Base-by-base conservation (phyloP, 495 filamentous ascomycete species). In the Margaritispora aquatica region DNA sequence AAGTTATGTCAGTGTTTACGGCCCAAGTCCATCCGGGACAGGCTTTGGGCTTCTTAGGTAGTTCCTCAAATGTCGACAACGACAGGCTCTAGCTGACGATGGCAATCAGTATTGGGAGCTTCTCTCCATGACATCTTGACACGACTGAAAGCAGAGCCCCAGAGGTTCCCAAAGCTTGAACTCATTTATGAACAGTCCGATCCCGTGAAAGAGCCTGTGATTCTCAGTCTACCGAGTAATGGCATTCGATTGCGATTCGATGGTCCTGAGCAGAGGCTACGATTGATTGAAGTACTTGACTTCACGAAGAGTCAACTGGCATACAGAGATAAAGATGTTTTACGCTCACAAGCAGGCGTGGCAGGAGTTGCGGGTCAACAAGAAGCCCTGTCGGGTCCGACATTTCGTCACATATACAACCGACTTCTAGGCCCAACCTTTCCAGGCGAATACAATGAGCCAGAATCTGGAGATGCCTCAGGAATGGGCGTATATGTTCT, bases 191-290 rank as follows among this genome's bases (percentile, higher is more conserved):
- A 88, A 22, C 73, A 82, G 7, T 70, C 73, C 17, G 74, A 87
- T 15, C 94, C 94, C 26, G 76, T 97, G 10, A 74, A 68, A n/a
- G 77, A 83, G 4, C 88, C 89, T 0, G 78, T 96, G 21, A 69
- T 88, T 31, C 67, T 98, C 26, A 79, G 76, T 36, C 82, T 97
- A 11, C 88, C 91, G 10, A 78, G 80, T 5, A 97, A 97, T 71
- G 94, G 94, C 20, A 65, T 98, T 24, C 88, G 93, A 13, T 74
- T 97, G 51, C 89, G 88, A 24, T 98, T 98, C 65, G 94, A 98
- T 68, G 94, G 93, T 0, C 85, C 90, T 2, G 91, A 96, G 65
- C 94, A 98, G 73, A 82, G 92, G 44, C 76, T 98, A 17, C 87
- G 94, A 1, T 71, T 98, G 51, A 89, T 98, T 66, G 94, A 98